Conservation (phyloP, 2,329 filamentous ascomycete species). For the Ophiosphaerella narmari region DNA sequence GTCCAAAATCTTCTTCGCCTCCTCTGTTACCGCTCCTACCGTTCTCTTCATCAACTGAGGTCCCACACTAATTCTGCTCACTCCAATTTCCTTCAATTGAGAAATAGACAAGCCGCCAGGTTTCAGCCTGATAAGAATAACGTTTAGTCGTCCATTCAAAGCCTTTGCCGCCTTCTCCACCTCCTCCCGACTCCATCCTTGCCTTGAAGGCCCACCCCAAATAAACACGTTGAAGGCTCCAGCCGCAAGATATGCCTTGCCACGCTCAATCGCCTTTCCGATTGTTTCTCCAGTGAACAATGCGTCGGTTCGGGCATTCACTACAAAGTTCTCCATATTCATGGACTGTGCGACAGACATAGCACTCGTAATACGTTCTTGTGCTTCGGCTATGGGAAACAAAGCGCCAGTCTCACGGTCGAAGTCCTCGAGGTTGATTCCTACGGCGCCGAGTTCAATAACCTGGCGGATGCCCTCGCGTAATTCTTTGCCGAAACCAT, state of each 20-base stretch:
- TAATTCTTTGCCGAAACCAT: conserved; percentile 60
- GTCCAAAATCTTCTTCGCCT: conserved; percentile 24
- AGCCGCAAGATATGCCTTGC: conserved; percentile 61
- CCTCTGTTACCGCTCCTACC: conserved; percentile 12
- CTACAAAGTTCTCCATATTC: conserved; percentile 55
- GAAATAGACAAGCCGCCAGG: conserved; percentile 24
- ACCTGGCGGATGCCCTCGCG: conserved; percentile 52
- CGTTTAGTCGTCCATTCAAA: conserved; percentile 36
- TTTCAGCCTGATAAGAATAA: conserved; percentile 22
- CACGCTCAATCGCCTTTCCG: conserved; percentile 58
- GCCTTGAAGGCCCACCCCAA: conserved; percentile 57
- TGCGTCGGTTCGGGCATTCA: conserved; percentile 61
- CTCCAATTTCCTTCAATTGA: conserved; percentile 36
- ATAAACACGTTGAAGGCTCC: conserved; percentile 66
- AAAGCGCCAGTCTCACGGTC: conserved; percentile 39
- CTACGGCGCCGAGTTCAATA: conserved; percentile 59
- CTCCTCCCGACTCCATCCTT: conserved; percentile 36
- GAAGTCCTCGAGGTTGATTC: conserved; percentile 64
- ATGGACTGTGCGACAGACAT: conserved; percentile 51
- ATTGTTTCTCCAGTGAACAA: conserved; percentile 51
- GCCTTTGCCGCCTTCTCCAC: conserved; percentile 24
- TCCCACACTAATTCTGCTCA: conserved; percentile 39
- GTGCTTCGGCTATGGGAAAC: conserved; percentile 54
- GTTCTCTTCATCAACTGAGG: conserved; percentile 33
- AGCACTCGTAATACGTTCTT: conserved; percentile 51